A percentile compares a stretch with the other conserved stretches of the same genome.
Conservation (phyloP, 345 rosid species). For the Noccaea bulbosa region DNA sequence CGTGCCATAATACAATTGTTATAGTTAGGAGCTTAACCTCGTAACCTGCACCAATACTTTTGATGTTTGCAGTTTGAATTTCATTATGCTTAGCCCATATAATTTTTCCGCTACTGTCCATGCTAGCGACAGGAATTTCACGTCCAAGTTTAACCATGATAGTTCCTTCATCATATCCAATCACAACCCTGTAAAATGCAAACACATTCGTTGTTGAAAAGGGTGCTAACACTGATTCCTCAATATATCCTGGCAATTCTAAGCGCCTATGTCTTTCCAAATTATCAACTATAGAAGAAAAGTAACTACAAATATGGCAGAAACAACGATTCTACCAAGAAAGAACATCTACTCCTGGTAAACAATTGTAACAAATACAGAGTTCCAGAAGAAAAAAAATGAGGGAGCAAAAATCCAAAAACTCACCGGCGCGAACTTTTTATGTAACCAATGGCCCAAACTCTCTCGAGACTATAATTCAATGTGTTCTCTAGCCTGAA, state of each 20-base stretch:
- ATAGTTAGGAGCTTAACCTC: slow-evolving; percentile 61
- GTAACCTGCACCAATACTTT: slow-evolving; percentile 92
- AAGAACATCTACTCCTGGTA: not conserved
- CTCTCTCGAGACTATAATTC: slow-evolving; percentile 95
- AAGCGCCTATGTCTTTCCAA: slow-evolving; percentile 14
- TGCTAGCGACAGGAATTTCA: slow-evolving; percentile 99
- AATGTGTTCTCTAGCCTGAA: slow-evolving; percentile 71
- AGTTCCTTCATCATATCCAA: slow-evolving; percentile 99
- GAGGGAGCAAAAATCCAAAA: slow-evolving; percentile 13
- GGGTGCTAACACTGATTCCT: slow-evolving; percentile 14
- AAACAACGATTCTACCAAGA: slow-evolving; percentile 23
- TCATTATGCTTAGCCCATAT: slow-evolving; percentile 99
- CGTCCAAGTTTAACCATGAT: slow-evolving; percentile 98
- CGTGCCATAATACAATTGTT: slow-evolving; percentile 22
- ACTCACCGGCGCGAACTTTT: slow-evolving; percentile 89
- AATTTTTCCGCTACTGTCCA: slow-evolving; percentile 98
- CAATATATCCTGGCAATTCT: slow-evolving; percentile 8
- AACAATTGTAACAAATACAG: slow-evolving; percentile 12
- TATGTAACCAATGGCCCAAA: slow-evolving; percentile 88
- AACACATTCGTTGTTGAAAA: slow-evolving; percentile 19
- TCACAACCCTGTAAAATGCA: slow-evolving; percentile 68
- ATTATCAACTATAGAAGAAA: slow-evolving; percentile 9
- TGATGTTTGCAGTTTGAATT: slow-evolving; percentile 96
- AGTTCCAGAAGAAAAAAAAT: not conserved
- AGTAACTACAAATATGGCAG: slow-evolving; percentile 5